Conservation (phyloP, 2,329 filamentous ascomycete genomes). For the Venturia aucupariae region DNA sequence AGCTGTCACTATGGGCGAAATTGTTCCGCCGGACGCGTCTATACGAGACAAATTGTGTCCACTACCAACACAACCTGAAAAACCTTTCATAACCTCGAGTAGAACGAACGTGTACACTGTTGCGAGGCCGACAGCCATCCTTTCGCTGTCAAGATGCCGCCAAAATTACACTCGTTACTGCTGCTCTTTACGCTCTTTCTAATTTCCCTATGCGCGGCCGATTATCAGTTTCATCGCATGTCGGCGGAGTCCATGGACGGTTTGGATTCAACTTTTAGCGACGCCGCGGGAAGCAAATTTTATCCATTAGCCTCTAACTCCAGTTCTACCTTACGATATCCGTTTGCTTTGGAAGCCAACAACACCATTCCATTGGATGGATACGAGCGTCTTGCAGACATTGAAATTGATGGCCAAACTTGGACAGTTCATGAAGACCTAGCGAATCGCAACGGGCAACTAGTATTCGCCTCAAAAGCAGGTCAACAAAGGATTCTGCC, state of each 20-base stretch:
- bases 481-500: slow-evolving; percentile 1
- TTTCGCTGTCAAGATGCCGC: background rate
- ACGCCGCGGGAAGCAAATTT: background rate
- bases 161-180: background rate
- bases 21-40: background rate
- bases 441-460: background rate
- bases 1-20: background rate
- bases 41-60: background rate
- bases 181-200: background rate
- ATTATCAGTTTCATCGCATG: background rate
- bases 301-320: background rate
- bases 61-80: background rate
- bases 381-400: background rate
- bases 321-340: background rate
- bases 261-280: no score
- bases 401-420: background rate
- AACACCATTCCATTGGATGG: slow-evolving; percentile 1
- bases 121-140: background rate
- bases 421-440: slow-evolving; percentile 8
- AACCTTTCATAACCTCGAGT: background rate
- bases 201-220: background rate
- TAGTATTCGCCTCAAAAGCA: slow-evolving; percentile 7
- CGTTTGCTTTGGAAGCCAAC: background rate
- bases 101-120: background rate
- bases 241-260: background rate